Base-by-base conservation (phyloP, 1,284 basidiomycete species). In the Laetiporus sulphureus region DNA sequence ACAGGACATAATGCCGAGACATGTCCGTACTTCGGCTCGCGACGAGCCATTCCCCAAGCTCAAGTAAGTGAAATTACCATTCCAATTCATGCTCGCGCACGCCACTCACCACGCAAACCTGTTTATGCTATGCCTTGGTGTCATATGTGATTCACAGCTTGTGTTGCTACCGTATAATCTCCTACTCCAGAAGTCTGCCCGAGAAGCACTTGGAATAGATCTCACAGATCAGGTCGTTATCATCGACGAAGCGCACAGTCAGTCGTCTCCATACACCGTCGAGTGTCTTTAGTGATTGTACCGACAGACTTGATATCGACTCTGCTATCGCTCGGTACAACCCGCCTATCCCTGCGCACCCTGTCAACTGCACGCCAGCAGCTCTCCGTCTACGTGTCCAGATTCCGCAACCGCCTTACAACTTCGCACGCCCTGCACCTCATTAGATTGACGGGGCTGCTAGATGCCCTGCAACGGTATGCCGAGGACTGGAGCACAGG, bases 191-290 rank as follows among this genome's bases (percentile, higher is more conserved):
- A 85, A 80, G 51, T 75, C 78, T 2, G 88, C 94, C 1, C 73
- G 95, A 32, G 89, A 95, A 55, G 82, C 92, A 0, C 71, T 98
- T 1, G 87, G 86, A 0, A 93, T 93, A 53, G 81, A 86, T 57
- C 69, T 92, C 38, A 84, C 73, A 24, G 77, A 82, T 56, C 90
- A 95, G 54, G 72, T 98, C 12, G 78, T 99, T 10, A 74, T 99
- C 32, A 82, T 99, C 43, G 95, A 99, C 59, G 95, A 99, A 66
- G 96, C 94, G 0, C 95, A 99, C 64, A 99, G 90, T 91, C 53
- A 48, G 87, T 68, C 15, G 39, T 25, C 25, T 36, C 5, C 23
- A 40, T 15, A 32, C 10, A n/a, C 15, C 15, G 3, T 29, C 35
- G 24, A 22, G 12, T 21, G 3, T 25, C 18, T 6, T 16, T n/a